Percentiles rank a stretch among this genome's conserved stretches.
phyloP scores from a whole-genome alignment of 805 yeast genomes.

The Candida berthetii region DNA sequence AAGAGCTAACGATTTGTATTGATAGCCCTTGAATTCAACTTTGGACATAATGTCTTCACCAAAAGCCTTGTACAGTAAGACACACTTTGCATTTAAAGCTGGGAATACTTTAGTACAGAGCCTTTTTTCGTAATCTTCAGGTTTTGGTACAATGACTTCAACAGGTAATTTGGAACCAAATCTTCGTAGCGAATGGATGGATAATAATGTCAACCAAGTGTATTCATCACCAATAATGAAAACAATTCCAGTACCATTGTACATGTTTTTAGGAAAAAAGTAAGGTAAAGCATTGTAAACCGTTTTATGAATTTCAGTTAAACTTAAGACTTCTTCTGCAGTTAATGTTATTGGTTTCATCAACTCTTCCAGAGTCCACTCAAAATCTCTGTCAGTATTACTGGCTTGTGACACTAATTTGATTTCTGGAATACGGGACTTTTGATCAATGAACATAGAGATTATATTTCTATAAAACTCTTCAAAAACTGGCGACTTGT shows the following conservation, averaged over 20 bases:
- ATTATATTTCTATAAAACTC: too few relatives aligned
- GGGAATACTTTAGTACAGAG: constrained; percentile 62
- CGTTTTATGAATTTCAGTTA: background rate
- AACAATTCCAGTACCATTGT: constrained; percentile 43
- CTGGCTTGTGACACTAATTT: too few relatives aligned
- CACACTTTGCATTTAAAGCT: constrained; percentile 49
- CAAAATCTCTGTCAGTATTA: too few relatives aligned
- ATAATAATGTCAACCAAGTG: constrained; percentile 49
- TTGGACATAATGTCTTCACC: constrained; percentile 11
- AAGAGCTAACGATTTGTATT: constrained; percentile 62
- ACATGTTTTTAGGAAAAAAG: background rate
- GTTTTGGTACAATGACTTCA: constrained; percentile 67
- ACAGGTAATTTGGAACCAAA: constrained; percentile 64
- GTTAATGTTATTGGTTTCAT: too few relatives aligned
- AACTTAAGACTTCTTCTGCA: too few relatives aligned
- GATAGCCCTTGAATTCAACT: constrained; percentile 40
- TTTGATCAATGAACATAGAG: too few relatives aligned
- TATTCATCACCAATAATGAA: constrained; percentile 66
- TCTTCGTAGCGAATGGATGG: constrained; percentile 46
- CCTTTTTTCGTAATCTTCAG: constrained; percentile 60
- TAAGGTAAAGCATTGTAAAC: background rate
- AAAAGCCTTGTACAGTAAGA: constrained; percentile 47
- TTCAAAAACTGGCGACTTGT: too few relatives aligned
- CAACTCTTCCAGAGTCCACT: too few relatives aligned
- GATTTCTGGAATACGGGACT: too few relatives aligned